phyloP scores from a whole-genome alignment of 768 basidiomycete genomes.

The Strobilomyces confusus region DNA sequence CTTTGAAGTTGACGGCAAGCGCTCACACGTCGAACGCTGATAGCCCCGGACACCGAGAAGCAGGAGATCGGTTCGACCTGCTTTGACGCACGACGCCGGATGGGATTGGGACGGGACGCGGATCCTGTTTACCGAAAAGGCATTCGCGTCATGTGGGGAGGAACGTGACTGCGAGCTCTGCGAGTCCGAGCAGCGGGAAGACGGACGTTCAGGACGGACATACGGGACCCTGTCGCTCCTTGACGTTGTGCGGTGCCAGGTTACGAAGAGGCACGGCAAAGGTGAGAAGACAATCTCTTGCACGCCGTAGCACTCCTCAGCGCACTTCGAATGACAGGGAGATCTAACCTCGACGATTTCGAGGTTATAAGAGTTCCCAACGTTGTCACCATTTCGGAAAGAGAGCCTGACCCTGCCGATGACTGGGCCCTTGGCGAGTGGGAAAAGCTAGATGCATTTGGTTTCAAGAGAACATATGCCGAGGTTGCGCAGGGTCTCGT shows the following conservation, averaged over 20 bases:
- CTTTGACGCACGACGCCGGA: constrained; percentile 13
- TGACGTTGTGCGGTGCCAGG: constrained; percentile 5
- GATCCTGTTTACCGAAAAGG: constrained; percentile 3
- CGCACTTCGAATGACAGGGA: constrained; percentile 4
- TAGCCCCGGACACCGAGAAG: constrained; percentile 16
- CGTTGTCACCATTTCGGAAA: constrained; percentile 16
- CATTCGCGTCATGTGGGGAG: not conserved
- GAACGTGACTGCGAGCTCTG: not conserved
- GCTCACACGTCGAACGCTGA: not conserved
- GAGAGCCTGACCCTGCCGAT: constrained; percentile 1
- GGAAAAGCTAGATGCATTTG: constrained; percentile 20
- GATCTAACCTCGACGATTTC: constrained; percentile 14
- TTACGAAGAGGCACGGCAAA: constrained; percentile 3
- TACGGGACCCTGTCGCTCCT: constrained; percentile 4
- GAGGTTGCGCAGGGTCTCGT: constrained; percentile 18
- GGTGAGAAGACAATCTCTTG: constrained; percentile 6
- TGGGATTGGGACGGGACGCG: constrained; percentile 25
- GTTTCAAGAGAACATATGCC: constrained; percentile 19
- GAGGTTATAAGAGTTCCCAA: constrained; percentile 22
- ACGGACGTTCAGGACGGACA: not conserved
- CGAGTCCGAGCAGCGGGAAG: not conserved
- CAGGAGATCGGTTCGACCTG: constrained; percentile 8
- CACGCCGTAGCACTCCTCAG: not conserved
- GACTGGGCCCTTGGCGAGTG: constrained; percentile 11
- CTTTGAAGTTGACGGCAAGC: not conserved